Evolutionary conservation across 805 yeast genomes (phyloP), one percentile per base, ranked within the genome.

Genomic region (Brettanomyces sp.): DNA sequence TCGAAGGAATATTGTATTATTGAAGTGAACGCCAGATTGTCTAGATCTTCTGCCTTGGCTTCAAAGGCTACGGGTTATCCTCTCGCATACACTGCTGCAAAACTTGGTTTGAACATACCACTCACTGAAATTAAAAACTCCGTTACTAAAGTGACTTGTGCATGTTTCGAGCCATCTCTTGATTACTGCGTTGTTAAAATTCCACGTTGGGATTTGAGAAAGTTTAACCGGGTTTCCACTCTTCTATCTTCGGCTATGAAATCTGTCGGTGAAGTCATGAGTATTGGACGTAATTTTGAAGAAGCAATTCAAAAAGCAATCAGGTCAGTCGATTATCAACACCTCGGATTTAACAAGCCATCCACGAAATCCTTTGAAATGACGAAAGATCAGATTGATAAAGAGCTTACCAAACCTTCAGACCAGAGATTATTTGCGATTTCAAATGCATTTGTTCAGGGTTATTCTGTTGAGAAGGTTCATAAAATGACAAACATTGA

Each of bases 51-150:
- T n/a, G 99, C 99, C 47, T 76, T 91, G 59, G 99, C 99, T 42
- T 91, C 98, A 23, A 91, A 91, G 73, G 99, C 99, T 36, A 91
- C 99, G 41, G 99, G 98, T 57, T 91, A 91, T 63, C 99, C 99
- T 58, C 76, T 91, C 56, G 99, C 99, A 44, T 91, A 89, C 67
- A 93, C 95, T 46, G 99, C 99, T 54, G 98, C 98, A 52, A 91
- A 91, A 68, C 74, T 91, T 53, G 99, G 96, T 67, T 74, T 91
- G 62, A 87, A 88, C 72, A 86, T 86, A 60, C 90, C 97, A 40
- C 76, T 91, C 63, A 85, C 87, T 59, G 95, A 91, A 68, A 84
- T 91, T 61, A 82, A 81, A 65, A 91, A 91, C 74, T 80, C 95
- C 41, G 97, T 91, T 49, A 91, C 99, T 41, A 82, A 85, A 68